phyloP scores from a whole-genome alignment of 768 basidiomycete species.

The Sarcodon sp. region DNA sequence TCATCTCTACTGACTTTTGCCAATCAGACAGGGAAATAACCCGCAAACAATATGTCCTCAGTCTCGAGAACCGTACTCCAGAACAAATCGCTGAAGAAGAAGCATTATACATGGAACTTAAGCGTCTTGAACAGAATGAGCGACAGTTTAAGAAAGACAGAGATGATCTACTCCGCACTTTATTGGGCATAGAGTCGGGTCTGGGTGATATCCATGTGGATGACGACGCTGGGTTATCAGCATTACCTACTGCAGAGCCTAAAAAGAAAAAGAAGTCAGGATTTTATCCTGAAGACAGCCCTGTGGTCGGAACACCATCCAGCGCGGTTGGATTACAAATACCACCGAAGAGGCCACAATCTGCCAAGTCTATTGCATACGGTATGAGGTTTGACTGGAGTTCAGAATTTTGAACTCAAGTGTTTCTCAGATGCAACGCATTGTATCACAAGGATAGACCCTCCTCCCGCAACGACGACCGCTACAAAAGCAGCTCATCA shows the following conservation, averaged over 20 bases:
- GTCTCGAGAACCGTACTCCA: slow-evolving; percentile 79
- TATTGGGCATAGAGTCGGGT: slow-evolving; percentile 83
- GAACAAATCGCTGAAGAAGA: slow-evolving; percentile 94
- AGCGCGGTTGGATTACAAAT: slow-evolving; percentile 20
- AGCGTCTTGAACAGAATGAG: slow-evolving; percentile 91
- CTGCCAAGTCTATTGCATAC: slow-evolving; percentile 43
- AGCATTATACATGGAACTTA: slow-evolving; percentile 84
- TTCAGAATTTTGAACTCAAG: background rate
- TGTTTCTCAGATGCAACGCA: slow-evolving; percentile 43
- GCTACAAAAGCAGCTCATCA: slow-evolving; percentile 67
- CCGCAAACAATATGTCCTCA: slow-evolving; percentile 78
- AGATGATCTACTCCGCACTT: slow-evolving; percentile 72
- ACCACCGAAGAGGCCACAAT: slow-evolving; percentile 23
- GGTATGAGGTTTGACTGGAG: slow-evolving; percentile 26
- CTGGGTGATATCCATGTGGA: slow-evolving; percentile 55
- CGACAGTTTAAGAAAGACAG: slow-evolving; percentile 78
- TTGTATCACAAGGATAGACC: slow-evolving; percentile 64
- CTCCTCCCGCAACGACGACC: slow-evolving; percentile 30
- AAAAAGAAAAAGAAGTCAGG: slow-evolving; percentile 50
- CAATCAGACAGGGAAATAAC: slow-evolving; percentile 68
- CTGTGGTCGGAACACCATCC: slow-evolving; percentile 17
- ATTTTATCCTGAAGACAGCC: slow-evolving; percentile 20
- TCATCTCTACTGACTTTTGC: background rate
- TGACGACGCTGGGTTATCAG: slow-evolving; percentile 41
- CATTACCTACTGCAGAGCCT: slow-evolving; percentile 31